Evolutionary conservation across 2,329 filamentous ascomycete species (phyloP).

Genomic region (Exophiala sp.): DNA sequence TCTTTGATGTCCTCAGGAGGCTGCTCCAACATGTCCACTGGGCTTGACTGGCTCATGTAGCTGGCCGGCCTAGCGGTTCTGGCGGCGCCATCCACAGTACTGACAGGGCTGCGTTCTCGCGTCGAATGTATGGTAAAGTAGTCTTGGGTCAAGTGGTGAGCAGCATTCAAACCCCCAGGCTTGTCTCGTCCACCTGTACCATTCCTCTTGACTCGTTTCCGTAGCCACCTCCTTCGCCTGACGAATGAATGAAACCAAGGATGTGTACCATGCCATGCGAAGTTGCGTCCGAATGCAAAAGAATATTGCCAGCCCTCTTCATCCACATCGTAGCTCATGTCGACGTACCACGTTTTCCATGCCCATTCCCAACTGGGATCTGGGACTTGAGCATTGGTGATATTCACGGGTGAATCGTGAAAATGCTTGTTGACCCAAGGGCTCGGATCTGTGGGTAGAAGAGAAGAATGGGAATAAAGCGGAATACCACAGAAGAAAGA

Average conservation of each 20-base stretch:
- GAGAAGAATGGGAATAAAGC: constrained; percentile 80
- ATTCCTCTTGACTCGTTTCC: constrained; percentile 67
- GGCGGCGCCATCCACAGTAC: constrained; percentile 33
- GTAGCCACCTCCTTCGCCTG: constrained; percentile 81
- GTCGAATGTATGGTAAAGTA: constrained; percentile 73
- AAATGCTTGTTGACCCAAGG: constrained; percentile 74
- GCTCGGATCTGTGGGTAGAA: constrained; percentile 79
- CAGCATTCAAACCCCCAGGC: constrained; percentile 42
- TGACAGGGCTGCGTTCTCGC: constrained; percentile 45
- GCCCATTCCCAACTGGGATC: constrained; percentile 95
- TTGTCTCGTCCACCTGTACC: constrained; percentile 34
- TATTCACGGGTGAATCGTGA: constrained; percentile 62
- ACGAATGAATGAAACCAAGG: constrained; percentile 96
- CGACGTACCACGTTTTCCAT: constrained; percentile 68
- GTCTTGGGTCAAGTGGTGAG: constrained; percentile 67
- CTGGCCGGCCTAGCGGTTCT: constrained; percentile 29
- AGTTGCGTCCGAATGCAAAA: constrained; percentile 72
- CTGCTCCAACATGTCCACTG: constrained; percentile 42
- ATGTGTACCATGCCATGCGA: constrained; percentile 82
- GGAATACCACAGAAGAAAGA: constrained; percentile 84
- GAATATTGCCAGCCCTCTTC: constrained; percentile 96
- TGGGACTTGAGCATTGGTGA: constrained; percentile 83
- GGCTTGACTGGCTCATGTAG: constrained; percentile 35
- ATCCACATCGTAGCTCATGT: constrained; percentile 78
- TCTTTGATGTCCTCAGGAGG: constrained; percentile 56